Evolutionary conservation across 192 early-diverging fungal species (phyloP).

Genomic region (Piromyces finnis): DNA sequence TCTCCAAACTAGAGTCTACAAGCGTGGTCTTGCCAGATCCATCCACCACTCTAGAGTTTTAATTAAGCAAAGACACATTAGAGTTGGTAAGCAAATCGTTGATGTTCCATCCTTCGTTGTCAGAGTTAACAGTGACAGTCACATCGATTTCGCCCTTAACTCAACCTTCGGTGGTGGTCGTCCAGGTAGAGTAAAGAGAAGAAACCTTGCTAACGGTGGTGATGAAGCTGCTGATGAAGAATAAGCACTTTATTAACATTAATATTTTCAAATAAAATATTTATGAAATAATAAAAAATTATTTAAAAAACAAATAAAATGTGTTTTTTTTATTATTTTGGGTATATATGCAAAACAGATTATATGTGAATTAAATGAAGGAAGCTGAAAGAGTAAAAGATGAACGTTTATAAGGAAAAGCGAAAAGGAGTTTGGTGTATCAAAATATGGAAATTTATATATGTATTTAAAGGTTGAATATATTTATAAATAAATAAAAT

Average conservation of each 20-base stretch:
- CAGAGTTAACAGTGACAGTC: constrained; percentile 8
- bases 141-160: constrained; percentile 28
- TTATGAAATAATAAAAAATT: neutral
- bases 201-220: constrained; percentile 69
- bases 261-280: neutral
- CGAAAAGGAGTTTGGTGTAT: too few relatives aligned
- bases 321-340: neutral
- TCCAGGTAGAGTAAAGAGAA: constrained; percentile 78
- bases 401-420: too few relatives aligned
- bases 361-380: neutral
- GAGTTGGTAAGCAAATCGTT: constrained; percentile 20
- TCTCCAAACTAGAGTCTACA: neutral
- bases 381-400: neutral
- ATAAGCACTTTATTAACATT: neutral
- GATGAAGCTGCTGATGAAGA: constrained; percentile 6
- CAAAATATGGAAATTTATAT: too few relatives aligned
- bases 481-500: too few relatives aligned
- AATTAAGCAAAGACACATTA: neutral
- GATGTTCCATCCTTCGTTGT: constrained; percentile 93
- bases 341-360: neutral
- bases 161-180: neutral
- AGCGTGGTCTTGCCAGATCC: neutral
- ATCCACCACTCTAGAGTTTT: neutral
- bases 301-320: neutral
- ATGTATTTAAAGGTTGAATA: too few relatives aligned